Conservation (phyloP, 441 rosid species). For the Populus hybrid region DNA sequence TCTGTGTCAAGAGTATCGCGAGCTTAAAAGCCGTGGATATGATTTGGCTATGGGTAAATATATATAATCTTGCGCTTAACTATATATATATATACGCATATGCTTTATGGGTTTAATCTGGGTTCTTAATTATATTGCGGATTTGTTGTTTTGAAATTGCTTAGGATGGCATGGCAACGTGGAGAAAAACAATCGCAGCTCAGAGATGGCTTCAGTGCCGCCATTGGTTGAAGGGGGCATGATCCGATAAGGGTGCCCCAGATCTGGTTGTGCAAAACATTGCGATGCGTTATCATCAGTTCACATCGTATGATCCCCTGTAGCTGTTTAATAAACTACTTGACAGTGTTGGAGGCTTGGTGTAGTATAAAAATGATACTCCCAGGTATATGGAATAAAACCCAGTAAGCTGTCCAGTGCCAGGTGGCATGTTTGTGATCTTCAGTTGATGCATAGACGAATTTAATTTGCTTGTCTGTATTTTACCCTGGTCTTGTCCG, state of each 20-base stretch:
- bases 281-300: too few relatives aligned
- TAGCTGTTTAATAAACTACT: neutral
- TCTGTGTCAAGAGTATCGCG: slow-evolving; percentile 53
- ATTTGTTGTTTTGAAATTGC: neutral
- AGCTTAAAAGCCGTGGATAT: slow-evolving; percentile 41
- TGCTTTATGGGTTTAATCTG: neutral
- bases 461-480: neutral
- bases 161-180: slow-evolving; percentile 74
- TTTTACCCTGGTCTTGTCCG: neutral
- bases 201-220: slow-evolving; percentile 38
- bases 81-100: neutral
- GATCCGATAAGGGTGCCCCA: slow-evolving; percentile 27
- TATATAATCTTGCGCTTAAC: neutral
- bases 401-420: neutral
- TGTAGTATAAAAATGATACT: neutral
- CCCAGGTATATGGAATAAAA: neutral
- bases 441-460: neutral
- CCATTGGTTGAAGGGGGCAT: slow-evolving; percentile 49
- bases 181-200: slow-evolving; percentile 43
- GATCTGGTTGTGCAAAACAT: neutral
- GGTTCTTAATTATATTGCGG: too few relatives aligned
- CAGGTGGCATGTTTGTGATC: neutral
- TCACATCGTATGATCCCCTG: too few relatives aligned
- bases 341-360: neutral
- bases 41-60: slow-evolving; percentile 35